Conservation (phyloP, 805 yeast species). For the Yarrowia porcina region DNA sequence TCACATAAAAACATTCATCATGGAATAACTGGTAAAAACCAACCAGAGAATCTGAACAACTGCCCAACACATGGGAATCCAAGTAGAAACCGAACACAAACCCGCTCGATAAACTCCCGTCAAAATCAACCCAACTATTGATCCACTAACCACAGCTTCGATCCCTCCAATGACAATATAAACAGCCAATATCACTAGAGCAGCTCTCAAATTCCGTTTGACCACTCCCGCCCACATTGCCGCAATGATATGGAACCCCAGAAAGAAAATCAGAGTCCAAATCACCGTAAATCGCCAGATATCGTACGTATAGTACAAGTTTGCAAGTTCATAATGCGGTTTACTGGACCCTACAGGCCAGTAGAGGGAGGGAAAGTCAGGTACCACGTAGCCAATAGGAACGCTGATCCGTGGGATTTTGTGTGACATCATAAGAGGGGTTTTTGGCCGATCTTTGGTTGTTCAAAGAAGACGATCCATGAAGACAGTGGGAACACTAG, state of each 20-base stretch:
- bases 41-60: constrained; percentile 64
- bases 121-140: constrained; percentile 69
- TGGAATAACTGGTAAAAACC: constrained; percentile 63
- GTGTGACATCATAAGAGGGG: neutral
- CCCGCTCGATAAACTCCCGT: constrained; percentile 79
- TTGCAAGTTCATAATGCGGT: constrained; percentile 45
- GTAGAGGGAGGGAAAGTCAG: constrained; percentile 76
- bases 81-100: constrained; percentile 80
- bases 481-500: too few relatives aligned
- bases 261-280: constrained; percentile 75
- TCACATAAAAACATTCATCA: constrained; percentile 46
- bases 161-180: constrained; percentile 56
- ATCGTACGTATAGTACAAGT: constrained; percentile 65
- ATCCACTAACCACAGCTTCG: constrained; percentile 70
- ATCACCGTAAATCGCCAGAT: constrained; percentile 78
- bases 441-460: neutral
- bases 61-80: constrained; percentile 90
- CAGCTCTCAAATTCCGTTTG: constrained; percentile 47
- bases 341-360: constrained; percentile 55
- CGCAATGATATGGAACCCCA: constrained; percentile 59
- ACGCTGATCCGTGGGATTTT: constrained; percentile 33
- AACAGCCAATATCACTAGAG: constrained; percentile 39
- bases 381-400: constrained; percentile 80
- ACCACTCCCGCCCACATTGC: constrained; percentile 59
- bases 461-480: too few relatives aligned